Evolutionary conservation across 768 basidiomycete species (phyloP).

Genomic region (Leccinum broughii): DNA sequence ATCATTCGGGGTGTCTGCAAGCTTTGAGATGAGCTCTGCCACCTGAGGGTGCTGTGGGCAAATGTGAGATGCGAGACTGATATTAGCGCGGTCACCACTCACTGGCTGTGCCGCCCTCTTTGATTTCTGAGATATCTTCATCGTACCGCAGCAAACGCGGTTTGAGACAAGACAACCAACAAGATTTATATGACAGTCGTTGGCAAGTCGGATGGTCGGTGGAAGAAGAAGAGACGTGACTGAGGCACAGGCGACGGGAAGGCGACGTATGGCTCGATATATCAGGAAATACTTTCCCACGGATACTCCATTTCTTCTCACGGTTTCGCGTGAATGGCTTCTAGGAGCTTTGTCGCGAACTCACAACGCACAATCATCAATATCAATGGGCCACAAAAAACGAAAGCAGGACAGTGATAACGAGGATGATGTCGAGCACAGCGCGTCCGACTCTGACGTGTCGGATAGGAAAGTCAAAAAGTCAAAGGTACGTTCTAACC

Average conservation of each 20-base stretch:
- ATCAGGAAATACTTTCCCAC: constrained; percentile 35
- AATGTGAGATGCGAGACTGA: constrained; percentile 9
- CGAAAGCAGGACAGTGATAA: constrained; percentile 20
- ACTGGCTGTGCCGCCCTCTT: constrained; percentile 82
- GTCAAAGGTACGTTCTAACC: constrained; percentile 15
- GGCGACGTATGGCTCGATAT: constrained; percentile 31
- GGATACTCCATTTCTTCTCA: constrained; percentile 1
- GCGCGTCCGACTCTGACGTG: constrained; percentile 21
- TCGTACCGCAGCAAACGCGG: constrained; percentile 57
- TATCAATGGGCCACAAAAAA: constrained; percentile 20
- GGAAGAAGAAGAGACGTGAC: constrained; percentile 11
- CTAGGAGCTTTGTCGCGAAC: neutral
- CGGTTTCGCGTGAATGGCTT: neutral
- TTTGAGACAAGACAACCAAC: constrained; percentile 15
- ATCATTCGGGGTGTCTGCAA: constrained; percentile 65
- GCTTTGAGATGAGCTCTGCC: constrained; percentile 72
- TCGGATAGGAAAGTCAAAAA: constrained; percentile 4
- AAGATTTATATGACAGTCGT: neutral
- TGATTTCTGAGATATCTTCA: constrained; percentile 88
- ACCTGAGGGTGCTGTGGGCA: constrained; percentile 71
- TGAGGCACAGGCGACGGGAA: neutral
- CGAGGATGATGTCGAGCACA: constrained; percentile 12
- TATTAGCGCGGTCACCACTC: constrained; percentile 31
- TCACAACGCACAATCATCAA: neutral
- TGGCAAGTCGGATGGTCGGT: constrained; percentile 10